Evolutionary conservation across 768 basidiomycete species (phyloP).

Genomic region (Cytidiella melzeri): DNA sequence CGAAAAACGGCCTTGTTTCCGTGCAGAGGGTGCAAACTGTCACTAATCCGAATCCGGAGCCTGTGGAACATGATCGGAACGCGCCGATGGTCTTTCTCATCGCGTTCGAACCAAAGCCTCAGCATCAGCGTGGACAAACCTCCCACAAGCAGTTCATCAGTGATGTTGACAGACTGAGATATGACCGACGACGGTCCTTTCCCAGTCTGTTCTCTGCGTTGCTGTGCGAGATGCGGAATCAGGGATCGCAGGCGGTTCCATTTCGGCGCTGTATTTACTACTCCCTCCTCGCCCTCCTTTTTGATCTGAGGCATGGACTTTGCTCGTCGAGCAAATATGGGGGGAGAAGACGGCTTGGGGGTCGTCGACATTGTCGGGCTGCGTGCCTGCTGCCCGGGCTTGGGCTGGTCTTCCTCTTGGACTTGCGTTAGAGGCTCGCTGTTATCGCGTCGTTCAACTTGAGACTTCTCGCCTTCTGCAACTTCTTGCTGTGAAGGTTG

Average conservation of each 20-base stretch:
- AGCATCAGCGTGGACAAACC: conserved; percentile 76
- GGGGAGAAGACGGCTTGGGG: background rate
- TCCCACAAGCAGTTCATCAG: conserved; percentile 75
- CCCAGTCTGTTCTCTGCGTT: conserved; percentile 25
- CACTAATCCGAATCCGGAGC: conserved; percentile 77
- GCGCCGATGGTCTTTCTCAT: conserved; percentile 78
- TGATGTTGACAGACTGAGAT: conserved; percentile 60
- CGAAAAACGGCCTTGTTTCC: conserved; percentile 76
- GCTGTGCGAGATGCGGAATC: conserved; percentile 46
- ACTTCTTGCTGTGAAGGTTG: background rate
- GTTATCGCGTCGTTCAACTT: background rate
- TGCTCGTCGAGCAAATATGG: conserved; percentile 1
- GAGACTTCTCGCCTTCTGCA: background rate
- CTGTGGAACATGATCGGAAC: conserved; percentile 76
- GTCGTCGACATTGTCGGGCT: background rate
- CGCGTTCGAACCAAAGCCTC: conserved; percentile 79
- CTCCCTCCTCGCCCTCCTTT: background rate
- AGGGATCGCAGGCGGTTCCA: conserved; percentile 67
- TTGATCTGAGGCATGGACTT: conserved; percentile 12
- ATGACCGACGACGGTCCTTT: conserved; percentile 45
- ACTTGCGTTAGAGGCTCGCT: conserved; percentile 4
- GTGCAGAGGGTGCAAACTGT: conserved; percentile 78
- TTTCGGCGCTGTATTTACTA: conserved; percentile 28
- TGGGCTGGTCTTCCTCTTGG: conserved; percentile 6
- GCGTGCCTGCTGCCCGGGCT: background rate